These are phyloP conservation scores for Lyophyllum semitale DNA, from an alignment of 768 basidiomycete species.

Conservation along the genomic window DNA sequence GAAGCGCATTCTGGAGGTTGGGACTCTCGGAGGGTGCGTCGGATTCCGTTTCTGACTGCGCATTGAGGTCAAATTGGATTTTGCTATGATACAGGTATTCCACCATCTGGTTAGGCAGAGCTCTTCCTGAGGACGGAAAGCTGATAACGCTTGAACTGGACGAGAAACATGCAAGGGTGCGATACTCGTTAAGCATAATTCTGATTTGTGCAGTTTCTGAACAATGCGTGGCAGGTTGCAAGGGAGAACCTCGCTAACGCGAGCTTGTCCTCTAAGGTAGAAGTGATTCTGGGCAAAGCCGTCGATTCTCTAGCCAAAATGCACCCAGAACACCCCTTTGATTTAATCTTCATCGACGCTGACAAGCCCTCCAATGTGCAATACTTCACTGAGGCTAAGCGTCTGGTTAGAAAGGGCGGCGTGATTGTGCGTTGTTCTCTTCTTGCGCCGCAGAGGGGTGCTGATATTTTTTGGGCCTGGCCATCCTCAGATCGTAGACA, in stretches of 20 bases:
- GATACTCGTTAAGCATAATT: background rate
- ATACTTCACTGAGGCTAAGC: constrained; percentile 64
- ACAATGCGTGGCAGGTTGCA: constrained; percentile 45
- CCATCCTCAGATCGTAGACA: constrained; percentile 59
- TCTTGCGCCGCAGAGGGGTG: background rate
- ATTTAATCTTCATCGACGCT: constrained; percentile 74
- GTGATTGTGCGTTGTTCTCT: constrained; percentile 49
- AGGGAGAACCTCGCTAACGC: constrained; percentile 56
- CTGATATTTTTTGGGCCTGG: no score
- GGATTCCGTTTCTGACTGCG: background rate
- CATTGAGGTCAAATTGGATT: background rate
- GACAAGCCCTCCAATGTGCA: constrained; percentile 58
- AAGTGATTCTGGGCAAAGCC: constrained; percentile 54
- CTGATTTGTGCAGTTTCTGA: background rate
- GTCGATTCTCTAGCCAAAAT: constrained; percentile 50
- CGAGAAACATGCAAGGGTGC: constrained; percentile 47
- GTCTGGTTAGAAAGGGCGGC: constrained; percentile 59
- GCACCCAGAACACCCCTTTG: constrained; percentile 52
- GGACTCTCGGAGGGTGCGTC: constrained; percentile 63
- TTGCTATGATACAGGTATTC: constrained; percentile 35
- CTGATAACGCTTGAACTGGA: constrained; percentile 49
- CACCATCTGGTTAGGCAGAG: constrained; percentile 45
- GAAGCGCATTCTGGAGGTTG: constrained; percentile 63
- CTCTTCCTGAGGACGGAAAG: constrained; percentile 51
- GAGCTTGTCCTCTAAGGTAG: constrained; percentile 49